phyloP scores from a whole-genome alignment of 495 filamentous ascomycete genomes.

The Parathielavia appendiculata region DNA sequence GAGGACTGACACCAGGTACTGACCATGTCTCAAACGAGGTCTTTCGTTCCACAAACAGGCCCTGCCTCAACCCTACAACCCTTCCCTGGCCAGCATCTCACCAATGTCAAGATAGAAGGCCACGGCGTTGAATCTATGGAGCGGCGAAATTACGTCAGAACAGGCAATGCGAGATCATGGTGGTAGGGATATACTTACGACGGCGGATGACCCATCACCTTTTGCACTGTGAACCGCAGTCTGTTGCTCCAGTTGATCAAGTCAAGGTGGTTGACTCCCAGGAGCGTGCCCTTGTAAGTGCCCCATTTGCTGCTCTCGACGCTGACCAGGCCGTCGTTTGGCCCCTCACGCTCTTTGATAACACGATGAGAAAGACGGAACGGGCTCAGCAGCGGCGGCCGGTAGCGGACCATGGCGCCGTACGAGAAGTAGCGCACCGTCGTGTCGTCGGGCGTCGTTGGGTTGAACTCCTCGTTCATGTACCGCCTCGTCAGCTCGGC shows the following conservation, averaged over 20 bases:
- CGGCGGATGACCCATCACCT: conserved; percentile 61
- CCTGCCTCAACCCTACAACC: conserved; percentile 37
- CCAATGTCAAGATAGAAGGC: conserved; percentile 91
- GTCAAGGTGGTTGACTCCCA: conserved; percentile 83
- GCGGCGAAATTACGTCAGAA: conserved; percentile 4
- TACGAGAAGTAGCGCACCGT: conserved; percentile 90
- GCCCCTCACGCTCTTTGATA: conserved; percentile 65
- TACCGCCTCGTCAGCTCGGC: conserved; percentile 75
- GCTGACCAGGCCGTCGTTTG: conserved; percentile 91
- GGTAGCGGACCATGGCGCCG: conserved; percentile 61
- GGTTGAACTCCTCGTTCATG: conserved; percentile 81
- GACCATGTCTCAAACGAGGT: too few relatives aligned
- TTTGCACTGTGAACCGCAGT: conserved; percentile 63
- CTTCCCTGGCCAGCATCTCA: conserved; percentile 76
- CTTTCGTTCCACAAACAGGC: neutral
- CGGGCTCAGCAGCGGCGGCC: conserved; percentile 59
- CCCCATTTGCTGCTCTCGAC: conserved; percentile 84
- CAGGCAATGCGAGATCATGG: neutral
- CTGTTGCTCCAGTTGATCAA: conserved; percentile 95
- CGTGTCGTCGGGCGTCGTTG: conserved; percentile 64
- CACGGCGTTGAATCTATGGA: conserved; percentile 80
- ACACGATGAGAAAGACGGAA: conserved; percentile 71
- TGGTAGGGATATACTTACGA: conserved; percentile 48
- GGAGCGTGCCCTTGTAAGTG: conserved; percentile 85
- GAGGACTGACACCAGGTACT: too few relatives aligned